Evolutionary conservation across 257 asterid species (phyloP), one percentile per base, ranked within the genome.

Genomic region (Anisodus acutangulus): DNA sequence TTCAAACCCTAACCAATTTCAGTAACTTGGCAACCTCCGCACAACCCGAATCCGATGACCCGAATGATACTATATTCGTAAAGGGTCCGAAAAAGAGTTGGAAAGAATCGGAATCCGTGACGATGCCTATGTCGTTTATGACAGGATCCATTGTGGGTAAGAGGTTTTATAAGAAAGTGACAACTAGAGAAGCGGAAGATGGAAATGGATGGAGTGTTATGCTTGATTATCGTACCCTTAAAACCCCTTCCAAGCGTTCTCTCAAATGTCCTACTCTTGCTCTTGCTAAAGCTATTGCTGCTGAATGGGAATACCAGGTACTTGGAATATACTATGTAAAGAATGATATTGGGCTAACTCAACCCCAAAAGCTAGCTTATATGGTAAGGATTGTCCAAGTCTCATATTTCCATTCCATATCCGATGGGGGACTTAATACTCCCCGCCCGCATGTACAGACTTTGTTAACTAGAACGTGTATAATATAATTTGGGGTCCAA

Each of bases 251-350:
- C 0, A 94, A 94, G 85, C 86, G 92, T 76, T 94, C 94, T 64
- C 97, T 96, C 82, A 94, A 90, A 80, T 96, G 98, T 83, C 99
- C 97, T 10, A 92, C 94, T 76, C 89, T 86, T 49, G 90, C 92
- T 84, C 98, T 96, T 57, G 99, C 99, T 57, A 91, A 92, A 67
- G 98, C 99, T 51, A 90, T 96, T 87, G 98, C 98, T 78, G 98
- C 98, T 86, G 99, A 97, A 87, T 97, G 99, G 98, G 98, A 95
- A 79, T 97, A 80, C 87, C 99, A 97, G 98, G 99, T 41, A 22
- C 26, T 22, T 22, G 26, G 26, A 22, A 22, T 22, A 22, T 22
- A 22, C 26, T 22, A 0, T 22, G 26, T 22, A 22, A 22, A 22
- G 26, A 22, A 22, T 22, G 26, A 22, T 22, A 22, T 0, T 22